Evolutionary conservation across 805 yeast genomes (phyloP), one percentile per base, ranked within the genome.

Genomic region (Teunomyces pallodes): DNA sequence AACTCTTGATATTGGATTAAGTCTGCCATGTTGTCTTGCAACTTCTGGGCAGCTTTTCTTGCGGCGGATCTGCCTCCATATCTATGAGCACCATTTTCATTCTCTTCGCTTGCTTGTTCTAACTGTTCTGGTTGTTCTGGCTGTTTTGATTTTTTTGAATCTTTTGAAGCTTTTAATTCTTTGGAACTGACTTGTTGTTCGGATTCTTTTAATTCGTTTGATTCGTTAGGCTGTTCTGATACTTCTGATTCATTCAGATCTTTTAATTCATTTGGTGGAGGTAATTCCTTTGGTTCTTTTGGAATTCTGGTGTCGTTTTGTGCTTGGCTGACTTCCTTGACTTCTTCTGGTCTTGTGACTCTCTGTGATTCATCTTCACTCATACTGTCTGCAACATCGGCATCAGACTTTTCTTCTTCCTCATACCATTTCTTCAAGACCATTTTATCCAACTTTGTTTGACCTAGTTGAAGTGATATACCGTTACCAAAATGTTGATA

Each of bases 1-100:
- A 69, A 61, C 52, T 80, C 75, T 51, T 83, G 84, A 58, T 79
- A 87, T 44, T 72, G 75, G 57, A 85, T 86, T 53, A 87, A 73
- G 42, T 84, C 84, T 49, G 79, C 79, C 76, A 88, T 86, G 60
- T 84, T 82, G 9, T 77, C 76, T 56, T 85, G 92, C 12, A 88
- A 67, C 59, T 82, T 83, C 48, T 69, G 67, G 0, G 83, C 83
- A 0, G 95, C 95, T 56, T 76, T 80, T 35, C 76, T 74, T 41
- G 84, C 83, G 1, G 96, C 95, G 36, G 79, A 77, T 44, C 87
- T 63, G 2, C 76, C 66, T 10, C 54, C 51, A 29, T 53, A 53
- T 35, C 56, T 42, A 29, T 33, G 48, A 2, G 31, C 29, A 3
- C 16, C 27, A 26, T 14, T 40, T 29, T 40, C 35, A 14, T 10